Conservation (phyloP, 2,329 filamentous ascomycete genomes). For the Graphilbum sp. region DNA sequence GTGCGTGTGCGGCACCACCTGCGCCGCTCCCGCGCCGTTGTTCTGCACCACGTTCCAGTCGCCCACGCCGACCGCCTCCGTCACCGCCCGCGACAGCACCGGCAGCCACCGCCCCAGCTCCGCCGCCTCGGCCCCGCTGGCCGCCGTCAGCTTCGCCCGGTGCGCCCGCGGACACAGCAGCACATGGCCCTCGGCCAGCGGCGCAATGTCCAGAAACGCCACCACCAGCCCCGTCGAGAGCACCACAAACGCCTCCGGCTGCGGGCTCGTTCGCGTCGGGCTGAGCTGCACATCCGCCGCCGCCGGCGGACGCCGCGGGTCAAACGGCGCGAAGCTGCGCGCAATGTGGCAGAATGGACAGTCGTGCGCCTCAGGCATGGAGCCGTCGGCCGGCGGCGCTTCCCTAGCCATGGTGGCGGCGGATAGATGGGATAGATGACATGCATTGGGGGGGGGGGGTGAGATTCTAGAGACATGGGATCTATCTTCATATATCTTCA, state of each 20-base stretch:
- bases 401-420: no score
- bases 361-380: not conserved
- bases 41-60: constrained; percentile 98
- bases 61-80: constrained; percentile 48
- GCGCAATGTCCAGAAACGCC: constrained; percentile 88
- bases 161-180: constrained; percentile 67
- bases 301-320: constrained; percentile 25
- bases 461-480: no score
- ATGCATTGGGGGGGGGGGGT: no score
- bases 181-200: constrained; percentile 68
- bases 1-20: constrained; percentile 86
- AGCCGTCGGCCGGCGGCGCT: no score
- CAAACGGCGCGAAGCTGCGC: constrained; percentile 28
- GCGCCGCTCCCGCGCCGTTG: constrained; percentile 75
- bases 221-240: constrained; percentile 63
- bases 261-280: constrained; percentile 19
- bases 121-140: constrained; percentile 43
- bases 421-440: no score
- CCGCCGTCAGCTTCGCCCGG: constrained; percentile 59
- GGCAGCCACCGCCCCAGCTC: constrained; percentile 55
- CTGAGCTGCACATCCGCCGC: constrained; percentile 18
- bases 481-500: no score
- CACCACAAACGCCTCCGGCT: constrained; percentile 43
- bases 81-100: constrained; percentile 55
- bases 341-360: constrained; percentile 52